Percentiles rank a stretch among this genome's conserved stretches.
These are phyloP conservation scores for Chlorophyllum brunneum DNA, from an alignment of 768 basidiomycete species.

Conservation along the genomic window DNA sequence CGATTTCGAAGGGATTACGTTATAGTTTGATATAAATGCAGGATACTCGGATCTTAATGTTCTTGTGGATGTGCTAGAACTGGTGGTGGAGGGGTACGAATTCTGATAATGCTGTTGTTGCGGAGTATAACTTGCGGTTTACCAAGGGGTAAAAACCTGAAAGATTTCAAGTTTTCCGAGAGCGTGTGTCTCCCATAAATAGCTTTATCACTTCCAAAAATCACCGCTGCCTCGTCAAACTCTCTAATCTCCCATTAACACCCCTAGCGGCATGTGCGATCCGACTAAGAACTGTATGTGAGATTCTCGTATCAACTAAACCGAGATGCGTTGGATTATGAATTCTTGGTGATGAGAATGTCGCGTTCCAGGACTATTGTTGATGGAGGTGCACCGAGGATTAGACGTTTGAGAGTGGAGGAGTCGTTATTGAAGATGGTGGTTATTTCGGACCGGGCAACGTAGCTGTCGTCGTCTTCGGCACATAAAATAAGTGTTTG, in stretches of 20 bases:
- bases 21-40: constrained; percentile 47
- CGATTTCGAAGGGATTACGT: constrained; percentile 49
- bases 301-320: constrained; percentile 67
- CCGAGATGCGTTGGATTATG: constrained; percentile 66
- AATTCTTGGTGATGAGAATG: constrained; percentile 60
- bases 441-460: constrained; percentile 66
- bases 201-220: constrained; percentile 62
- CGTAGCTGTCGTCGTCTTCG: constrained; percentile 68
- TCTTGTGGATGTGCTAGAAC: constrained; percentile 22
- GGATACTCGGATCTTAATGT: constrained; percentile 8
- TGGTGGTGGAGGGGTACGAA: constrained; percentile 33
- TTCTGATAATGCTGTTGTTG: no score
- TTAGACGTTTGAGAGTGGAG: constrained; percentile 53
- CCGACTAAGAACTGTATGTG: constrained; percentile 56
- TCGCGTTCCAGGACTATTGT: constrained; percentile 63
- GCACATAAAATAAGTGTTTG: constrained; percentile 65
- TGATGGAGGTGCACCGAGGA: constrained; percentile 61
- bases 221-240: constrained; percentile 58
- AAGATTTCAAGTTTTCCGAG: constrained; percentile 57
- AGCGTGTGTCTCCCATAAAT: constrained; percentile 56
- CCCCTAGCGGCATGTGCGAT: constrained; percentile 56
- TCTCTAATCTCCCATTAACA: constrained; percentile 32
- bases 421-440: constrained; percentile 60
- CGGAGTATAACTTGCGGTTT: constrained; percentile 33
- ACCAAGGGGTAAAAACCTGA: constrained; percentile 61